A percentile compares a stretch with the other conserved stretches of the same genome.
These are phyloP conservation scores for Zygoascus ofunaensis DNA, from an alignment of 805 yeast species.

Conservation along the genomic window DNA sequence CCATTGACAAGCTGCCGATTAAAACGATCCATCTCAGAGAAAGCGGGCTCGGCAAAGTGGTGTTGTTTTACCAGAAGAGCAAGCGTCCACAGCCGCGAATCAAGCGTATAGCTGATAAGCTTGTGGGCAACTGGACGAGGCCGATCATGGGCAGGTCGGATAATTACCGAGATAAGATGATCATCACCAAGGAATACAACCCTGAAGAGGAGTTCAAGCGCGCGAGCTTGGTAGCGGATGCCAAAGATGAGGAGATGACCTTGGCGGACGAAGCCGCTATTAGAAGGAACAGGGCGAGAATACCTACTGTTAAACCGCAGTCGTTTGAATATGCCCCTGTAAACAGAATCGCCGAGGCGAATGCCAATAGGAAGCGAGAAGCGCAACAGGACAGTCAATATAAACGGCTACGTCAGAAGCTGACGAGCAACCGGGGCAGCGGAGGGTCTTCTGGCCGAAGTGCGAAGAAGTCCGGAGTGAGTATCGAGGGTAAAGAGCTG, in stretches of 20 bases:
- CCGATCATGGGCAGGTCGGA: slow-evolving; percentile 95
- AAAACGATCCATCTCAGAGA: slow-evolving; percentile 94
- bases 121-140: slow-evolving; percentile 96
- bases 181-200: slow-evolving; percentile 55
- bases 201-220: slow-evolving; percentile 21
- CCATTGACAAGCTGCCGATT: slow-evolving; percentile 73
- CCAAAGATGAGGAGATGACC: slow-evolving; percentile 27
- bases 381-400: slow-evolving; percentile 55
- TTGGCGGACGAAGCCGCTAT: slow-evolving; percentile 85
- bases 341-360: slow-evolving; percentile 28
- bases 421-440: slow-evolving; percentile 41
- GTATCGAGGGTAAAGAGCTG: slow-evolving; percentile 53
- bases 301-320: slow-evolving; percentile 82
- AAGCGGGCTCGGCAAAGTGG: slow-evolving; percentile 86
- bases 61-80: slow-evolving; percentile 86
- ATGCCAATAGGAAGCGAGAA: slow-evolving; percentile 25
- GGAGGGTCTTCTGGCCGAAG: slow-evolving; percentile 16
- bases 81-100: slow-evolving; percentile 80
- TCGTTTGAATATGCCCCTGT: slow-evolving; percentile 88
- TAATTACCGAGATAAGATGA: slow-evolving; percentile 79
- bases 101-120: slow-evolving; percentile 79
- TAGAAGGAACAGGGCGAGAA: slow-evolving; percentile 89
- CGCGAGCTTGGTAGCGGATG: slow-evolving; percentile 19
- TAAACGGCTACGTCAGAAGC: slow-evolving; percentile 60
- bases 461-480: slow-evolving; percentile 59